These are phyloP conservation scores for Lotmaria passim DNA, from an alignment of 208 protist genomes.

Conservation along the genomic window DNA sequence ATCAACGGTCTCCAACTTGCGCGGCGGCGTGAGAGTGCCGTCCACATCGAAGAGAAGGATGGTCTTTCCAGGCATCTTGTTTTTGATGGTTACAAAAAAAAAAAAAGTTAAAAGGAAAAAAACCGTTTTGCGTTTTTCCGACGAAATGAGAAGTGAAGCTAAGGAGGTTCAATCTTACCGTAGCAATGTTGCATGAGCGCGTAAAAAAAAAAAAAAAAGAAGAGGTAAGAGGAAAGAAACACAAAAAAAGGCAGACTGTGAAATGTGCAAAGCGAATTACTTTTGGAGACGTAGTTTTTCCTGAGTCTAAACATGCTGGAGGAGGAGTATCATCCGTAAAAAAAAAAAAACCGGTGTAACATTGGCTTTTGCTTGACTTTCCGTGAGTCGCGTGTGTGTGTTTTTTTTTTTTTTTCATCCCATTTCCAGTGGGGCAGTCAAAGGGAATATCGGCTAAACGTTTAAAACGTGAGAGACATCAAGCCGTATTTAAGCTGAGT, in stretches of 20 bases:
- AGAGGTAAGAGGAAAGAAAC: not conserved
- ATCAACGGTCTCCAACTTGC: slow-evolving; percentile 80
- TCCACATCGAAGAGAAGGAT: slow-evolving; percentile 97
- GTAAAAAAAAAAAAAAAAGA: not conserved
- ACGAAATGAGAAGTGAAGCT: not conserved
- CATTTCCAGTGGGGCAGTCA: too few species aligned
- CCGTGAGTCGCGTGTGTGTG: too few species aligned
- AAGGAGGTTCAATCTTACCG: not conserved
- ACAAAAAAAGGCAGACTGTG: not conserved
- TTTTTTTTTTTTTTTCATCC: too few species aligned
- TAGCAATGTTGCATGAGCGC: not conserved
- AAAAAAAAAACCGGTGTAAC: too few species aligned
- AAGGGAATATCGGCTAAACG: too few species aligned
- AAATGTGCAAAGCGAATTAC: too few species aligned
- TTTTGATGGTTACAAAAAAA: not conserved
- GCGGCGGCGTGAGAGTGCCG: slow-evolving; percentile 90
- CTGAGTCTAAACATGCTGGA: too few species aligned
- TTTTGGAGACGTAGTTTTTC: too few species aligned
- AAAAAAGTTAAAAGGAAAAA: not conserved
- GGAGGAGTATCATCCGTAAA: too few species aligned
- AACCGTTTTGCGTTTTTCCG: not conserved
- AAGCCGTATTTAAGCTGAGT: too few species aligned
- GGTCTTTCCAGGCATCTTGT: slow-evolving; percentile 44
- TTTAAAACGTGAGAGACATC: too few species aligned
- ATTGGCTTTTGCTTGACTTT: too few species aligned